Conservation (phyloP, 2,329 filamentous ascomycete species). For the Epichloe gansuensis region DNA sequence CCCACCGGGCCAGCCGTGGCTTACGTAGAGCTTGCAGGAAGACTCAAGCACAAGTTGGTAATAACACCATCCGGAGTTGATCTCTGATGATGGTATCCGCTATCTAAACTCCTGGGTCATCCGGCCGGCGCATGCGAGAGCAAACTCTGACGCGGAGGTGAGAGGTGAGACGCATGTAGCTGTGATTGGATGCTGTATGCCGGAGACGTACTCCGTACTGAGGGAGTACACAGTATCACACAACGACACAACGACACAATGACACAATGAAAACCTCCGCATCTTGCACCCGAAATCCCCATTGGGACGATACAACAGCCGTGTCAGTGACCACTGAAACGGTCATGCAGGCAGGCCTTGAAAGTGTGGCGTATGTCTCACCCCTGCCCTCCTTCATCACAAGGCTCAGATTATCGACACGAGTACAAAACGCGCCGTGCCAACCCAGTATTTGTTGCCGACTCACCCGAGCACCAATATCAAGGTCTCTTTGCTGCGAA, state of each 20-base stretch:
- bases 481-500: no score
- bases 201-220: no score
- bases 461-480: neutral
- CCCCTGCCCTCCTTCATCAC: neutral
- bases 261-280: no score
- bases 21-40: neutral
- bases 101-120: neutral
- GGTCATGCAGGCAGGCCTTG: neutral
- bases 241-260: no score
- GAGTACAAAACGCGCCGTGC: neutral
- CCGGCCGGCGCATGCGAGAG: no score
- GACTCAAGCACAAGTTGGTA: neutral
- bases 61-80: neutral
- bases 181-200: no score
- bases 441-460: neutral
- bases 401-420: neutral
- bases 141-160: no score
- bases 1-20: neutral
- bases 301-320: neutral
- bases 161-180: neutral
- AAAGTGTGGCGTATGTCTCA: neutral
- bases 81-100: neutral
- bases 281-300: neutral
- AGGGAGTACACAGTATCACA: no score
- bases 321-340: neutral